These are phyloP conservation scores for Athelia psychrophila DNA, from an alignment of 1,284 basidiomycete genomes.

Conservation along the genomic window DNA sequence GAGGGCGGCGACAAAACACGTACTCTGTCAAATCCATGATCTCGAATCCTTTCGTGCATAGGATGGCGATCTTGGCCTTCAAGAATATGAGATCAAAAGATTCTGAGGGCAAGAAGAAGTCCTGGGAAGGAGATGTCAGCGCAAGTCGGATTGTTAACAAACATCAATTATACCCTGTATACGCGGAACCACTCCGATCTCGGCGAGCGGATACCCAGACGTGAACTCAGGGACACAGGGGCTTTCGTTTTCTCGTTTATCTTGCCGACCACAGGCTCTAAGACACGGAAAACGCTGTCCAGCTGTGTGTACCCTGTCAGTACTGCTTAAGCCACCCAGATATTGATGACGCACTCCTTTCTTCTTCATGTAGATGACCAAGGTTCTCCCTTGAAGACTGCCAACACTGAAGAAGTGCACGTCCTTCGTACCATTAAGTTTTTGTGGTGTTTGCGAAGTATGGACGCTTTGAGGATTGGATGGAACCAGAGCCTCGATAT, in stretches of 20 bases:
- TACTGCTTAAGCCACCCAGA: slow-evolving; percentile 6
- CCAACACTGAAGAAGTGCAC: slow-evolving; percentile 96
- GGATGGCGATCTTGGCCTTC: slow-evolving; percentile 87
- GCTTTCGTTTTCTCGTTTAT: slow-evolving; percentile 75
- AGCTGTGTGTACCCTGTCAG: slow-evolving; percentile 35
- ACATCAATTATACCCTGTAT: slow-evolving; percentile 54
- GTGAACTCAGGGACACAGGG: slow-evolving; percentile 63
- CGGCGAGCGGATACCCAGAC: slow-evolving; percentile 72
- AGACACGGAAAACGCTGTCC: slow-evolving; percentile 90
- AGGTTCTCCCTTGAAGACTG: slow-evolving; percentile 76
- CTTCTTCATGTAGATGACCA: slow-evolving; percentile 95
- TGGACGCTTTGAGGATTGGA: slow-evolving; percentile 65
- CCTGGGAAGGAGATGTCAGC: slow-evolving; percentile 33
- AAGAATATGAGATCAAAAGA: slow-evolving; percentile 89
- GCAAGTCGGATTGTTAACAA: too few relatives aligned
- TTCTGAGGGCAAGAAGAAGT: slow-evolving; percentile 91
- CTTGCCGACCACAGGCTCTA: slow-evolving; percentile 88
- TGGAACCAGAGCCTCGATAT: slow-evolving; percentile 94
- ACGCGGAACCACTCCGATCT: slow-evolving; percentile 91
- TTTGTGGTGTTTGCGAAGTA: slow-evolving; percentile 77
- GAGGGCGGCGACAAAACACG: slow-evolving; percentile 24
- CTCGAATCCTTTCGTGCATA: slow-evolving; percentile 93
- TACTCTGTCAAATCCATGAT: slow-evolving; percentile 94
- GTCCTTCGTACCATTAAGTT: slow-evolving; percentile 85
- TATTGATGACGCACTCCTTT: slow-evolving; percentile 65